phyloP scores from a whole-genome alignment of 257 asterid genomes.

The Leptodermis oblonga region DNA sequence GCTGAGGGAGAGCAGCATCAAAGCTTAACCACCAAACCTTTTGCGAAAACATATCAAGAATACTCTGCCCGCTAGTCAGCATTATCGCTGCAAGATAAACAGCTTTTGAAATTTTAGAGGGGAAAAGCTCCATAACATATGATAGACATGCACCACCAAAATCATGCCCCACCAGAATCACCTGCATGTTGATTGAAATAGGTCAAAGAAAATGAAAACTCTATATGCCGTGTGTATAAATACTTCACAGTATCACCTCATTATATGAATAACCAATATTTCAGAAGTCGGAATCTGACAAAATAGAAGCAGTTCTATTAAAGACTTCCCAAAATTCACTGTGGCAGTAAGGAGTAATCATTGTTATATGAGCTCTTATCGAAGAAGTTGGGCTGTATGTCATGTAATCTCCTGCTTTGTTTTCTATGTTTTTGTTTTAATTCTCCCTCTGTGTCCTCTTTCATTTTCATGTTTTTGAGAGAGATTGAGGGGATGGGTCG shows the following conservation, averaged over 20 bases:
- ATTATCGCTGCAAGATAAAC: conserved; percentile 84
- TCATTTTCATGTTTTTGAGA: no score
- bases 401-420: not conserved
- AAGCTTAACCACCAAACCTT: conserved; percentile 38
- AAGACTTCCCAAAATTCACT: not conserved
- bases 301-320: not conserved
- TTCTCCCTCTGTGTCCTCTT: not conserved
- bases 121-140: conserved; percentile 76
- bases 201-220: conserved; percentile 11
- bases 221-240: not conserved
- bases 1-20: not conserved
- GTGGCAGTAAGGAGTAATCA: no score
- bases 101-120: conserved; percentile 76
- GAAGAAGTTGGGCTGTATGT: not conserved
- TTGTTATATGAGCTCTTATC: not conserved
- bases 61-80: conserved; percentile 81
- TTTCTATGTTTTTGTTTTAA: not conserved
- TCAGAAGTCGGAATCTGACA: not conserved
- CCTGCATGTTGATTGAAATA: conserved; percentile 46
- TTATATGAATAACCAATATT: not conserved
- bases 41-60: conserved; percentile 86
- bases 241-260: not conserved
- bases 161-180: conserved; percentile 94
- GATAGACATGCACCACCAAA: conserved; percentile 97
- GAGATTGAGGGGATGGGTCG: not conserved